Base-by-base conservation (phyloP, 768 basidiomycete genomes). In the Sporobolomyces pararoseus region DNA sequence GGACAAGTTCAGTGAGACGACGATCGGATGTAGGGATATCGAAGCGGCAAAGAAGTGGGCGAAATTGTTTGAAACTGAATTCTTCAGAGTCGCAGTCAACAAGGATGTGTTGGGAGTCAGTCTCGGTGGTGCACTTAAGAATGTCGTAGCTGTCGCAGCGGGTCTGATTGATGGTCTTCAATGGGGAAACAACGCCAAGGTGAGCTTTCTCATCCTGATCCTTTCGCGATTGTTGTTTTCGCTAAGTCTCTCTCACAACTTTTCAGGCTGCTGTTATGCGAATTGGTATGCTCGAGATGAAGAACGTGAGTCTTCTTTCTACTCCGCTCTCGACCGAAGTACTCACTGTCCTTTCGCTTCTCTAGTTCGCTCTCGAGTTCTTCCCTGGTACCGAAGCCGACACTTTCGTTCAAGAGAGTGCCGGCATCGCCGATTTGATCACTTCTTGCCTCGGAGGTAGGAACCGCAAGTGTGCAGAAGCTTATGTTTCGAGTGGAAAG, bases 91-190 rank as follows among this genome's bases (percentile, higher is more conserved):
- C 1, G 76, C 78, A 49, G 75, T 82, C 29, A 78, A 81, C 62
- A 78, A 80, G 39, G 83, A 83, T 75, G 82, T 83, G 7, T 77
- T 80, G 16, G 83, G 83, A 47, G 82, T 83, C 29, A 78, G 76
- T 32, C 79, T 83, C 32, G 82, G 82, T 58, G 83, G 83, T 1
- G 83, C 82, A 10, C 75, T 83, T 34, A 83, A 83, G 79, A 82
- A 81, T 71, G 80, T 83, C 61, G 82, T 83, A 0, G 82, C 83
- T 12, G 79, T 83, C 29, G 83, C 81, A 25, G 82, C 82, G 23
- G 82, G 83, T 0, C 78, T 83, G 46, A 72, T 79, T 27, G 83
- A 83, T 63, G 83, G 83, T 17, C 68, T 83, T 3, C 77, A 77
- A 27, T 82, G 79, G 77, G 82, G 82, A 25, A 78, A 79, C 75